phyloP scores from a whole-genome alignment of 1,284 basidiomycete species.

The Cryptococcus jaspeensis region DNA sequence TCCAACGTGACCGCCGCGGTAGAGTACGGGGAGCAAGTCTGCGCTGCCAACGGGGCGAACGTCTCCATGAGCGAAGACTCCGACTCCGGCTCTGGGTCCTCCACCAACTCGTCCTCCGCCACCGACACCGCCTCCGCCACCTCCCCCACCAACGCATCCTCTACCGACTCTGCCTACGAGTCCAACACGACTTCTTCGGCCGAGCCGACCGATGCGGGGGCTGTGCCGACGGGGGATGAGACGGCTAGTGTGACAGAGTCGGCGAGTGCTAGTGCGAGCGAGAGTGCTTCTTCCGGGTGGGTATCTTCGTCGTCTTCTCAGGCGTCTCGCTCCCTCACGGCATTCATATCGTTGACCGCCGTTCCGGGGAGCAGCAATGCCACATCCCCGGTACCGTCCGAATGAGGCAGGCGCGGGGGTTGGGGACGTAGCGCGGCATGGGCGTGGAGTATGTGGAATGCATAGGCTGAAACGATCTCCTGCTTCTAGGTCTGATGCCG shows the following conservation, averaged over 20 bases:
- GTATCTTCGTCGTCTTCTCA: too few relatives aligned
- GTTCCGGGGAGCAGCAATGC: background rate
- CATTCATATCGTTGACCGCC: background rate
- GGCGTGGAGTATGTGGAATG: too few relatives aligned
- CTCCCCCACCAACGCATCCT: background rate
- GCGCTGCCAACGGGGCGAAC: conserved; percentile 9
- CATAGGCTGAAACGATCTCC: too few relatives aligned
- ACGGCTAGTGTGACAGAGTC: background rate
- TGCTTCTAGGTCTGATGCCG: background rate
- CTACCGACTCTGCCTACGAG: background rate
- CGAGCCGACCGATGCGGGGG: too few relatives aligned
- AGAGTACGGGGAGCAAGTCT: conserved; percentile 17
- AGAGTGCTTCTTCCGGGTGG: background rate
- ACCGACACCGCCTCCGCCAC: background rate
- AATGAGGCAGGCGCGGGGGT: too few relatives aligned
- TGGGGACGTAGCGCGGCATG: too few relatives aligned
- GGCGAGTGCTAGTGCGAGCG: background rate
- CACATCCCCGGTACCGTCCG: too few relatives aligned
- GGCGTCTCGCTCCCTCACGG: too few relatives aligned
- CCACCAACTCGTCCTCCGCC: background rate
- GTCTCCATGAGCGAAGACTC: conserved; percentile 6
- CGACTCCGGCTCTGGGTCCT: conserved; percentile 3
- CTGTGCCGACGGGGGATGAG: too few relatives aligned
- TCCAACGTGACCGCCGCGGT: conserved; percentile 11
- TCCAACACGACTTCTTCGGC: too few relatives aligned